These are phyloP conservation scores for Hanseniaspora gamundiae DNA, from an alignment of 1,139 yeast species.

Conservation along the genomic window DNA sequence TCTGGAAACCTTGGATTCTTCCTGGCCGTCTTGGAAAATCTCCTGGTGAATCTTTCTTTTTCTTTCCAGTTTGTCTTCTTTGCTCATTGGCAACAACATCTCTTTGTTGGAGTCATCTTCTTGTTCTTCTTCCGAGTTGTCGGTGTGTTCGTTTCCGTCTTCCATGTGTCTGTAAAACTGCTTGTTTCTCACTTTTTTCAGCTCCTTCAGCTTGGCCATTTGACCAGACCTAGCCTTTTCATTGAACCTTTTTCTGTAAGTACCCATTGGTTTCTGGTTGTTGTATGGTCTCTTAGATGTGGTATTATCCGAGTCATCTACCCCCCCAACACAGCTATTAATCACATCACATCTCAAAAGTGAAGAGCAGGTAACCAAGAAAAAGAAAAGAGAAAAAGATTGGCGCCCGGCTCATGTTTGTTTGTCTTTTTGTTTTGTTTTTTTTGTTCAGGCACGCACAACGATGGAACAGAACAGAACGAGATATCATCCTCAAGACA, in stretches of 20 bases:
- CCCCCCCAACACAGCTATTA: too few species aligned
- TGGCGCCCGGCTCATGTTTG: too few species aligned
- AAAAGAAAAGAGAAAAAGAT: too few species aligned
- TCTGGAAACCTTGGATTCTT: constrained; percentile 55
- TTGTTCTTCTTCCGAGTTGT: constrained; percentile 7
- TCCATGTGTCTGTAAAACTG: constrained; percentile 42
- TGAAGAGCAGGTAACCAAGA: too few species aligned
- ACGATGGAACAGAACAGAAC: too few species aligned
- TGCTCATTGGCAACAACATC: constrained; percentile 36
- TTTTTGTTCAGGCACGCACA: too few species aligned
- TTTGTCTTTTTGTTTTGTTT: too few species aligned
- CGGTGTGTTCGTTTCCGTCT: constrained; percentile 18
- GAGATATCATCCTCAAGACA: too few species aligned
- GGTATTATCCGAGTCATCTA: too few species aligned
- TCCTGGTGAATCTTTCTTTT: constrained; percentile 54
- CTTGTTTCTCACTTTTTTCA: constrained; percentile 57
- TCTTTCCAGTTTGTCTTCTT: constrained; percentile 41
- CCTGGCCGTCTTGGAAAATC: constrained; percentile 40
- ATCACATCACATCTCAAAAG: too few species aligned
- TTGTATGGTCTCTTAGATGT: too few species aligned
- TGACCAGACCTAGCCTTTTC: constrained; percentile 81
- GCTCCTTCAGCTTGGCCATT: constrained; percentile 66
- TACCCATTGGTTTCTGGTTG: constrained; percentile 45
- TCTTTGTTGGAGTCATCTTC: constrained; percentile 47
- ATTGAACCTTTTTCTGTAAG: constrained; percentile 67